phyloP scores from a whole-genome alignment of 1,139 yeast species.

The Blastobotrys aristatus region DNA sequence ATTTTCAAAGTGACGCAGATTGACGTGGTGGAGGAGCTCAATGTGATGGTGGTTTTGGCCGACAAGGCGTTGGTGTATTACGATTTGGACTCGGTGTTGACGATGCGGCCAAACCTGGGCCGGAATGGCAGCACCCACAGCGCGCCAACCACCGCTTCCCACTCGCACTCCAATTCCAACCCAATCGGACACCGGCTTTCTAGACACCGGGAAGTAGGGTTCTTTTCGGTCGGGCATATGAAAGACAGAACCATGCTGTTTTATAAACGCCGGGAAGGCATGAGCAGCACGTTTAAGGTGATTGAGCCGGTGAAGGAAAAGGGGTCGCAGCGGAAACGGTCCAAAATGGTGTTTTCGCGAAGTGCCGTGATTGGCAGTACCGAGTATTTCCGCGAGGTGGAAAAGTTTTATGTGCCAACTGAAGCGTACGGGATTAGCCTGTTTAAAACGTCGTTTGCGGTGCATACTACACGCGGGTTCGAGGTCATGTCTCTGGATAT shows the following conservation, averaged over 20 bases:
- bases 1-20: slow-evolving; percentile 55
- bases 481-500: slow-evolving; percentile 62
- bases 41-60: slow-evolving; percentile 55
- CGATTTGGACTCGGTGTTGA: slow-evolving; percentile 43
- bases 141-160: not conserved
- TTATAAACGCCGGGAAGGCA: slow-evolving; percentile 33
- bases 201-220: slow-evolving; percentile 40
- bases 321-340: slow-evolving; percentile 33
- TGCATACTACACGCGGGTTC: slow-evolving; percentile 65
- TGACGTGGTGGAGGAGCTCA: slow-evolving; percentile 52
- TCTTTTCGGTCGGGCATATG: slow-evolving; percentile 59
- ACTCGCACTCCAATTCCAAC: not conserved
- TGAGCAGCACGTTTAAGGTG: slow-evolving; percentile 33
- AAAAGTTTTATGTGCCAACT: slow-evolving; percentile 30
- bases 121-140: slow-evolving; percentile 1
- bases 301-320: slow-evolving; percentile 47
- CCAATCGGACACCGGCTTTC: slow-evolving; percentile 30
- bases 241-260: slow-evolving; percentile 55
- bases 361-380: slow-evolving; percentile 28
- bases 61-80: slow-evolving; percentile 58
- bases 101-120: slow-evolving; percentile 15
- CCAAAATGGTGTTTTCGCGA: slow-evolving; percentile 28
- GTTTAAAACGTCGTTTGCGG: slow-evolving; percentile 46
- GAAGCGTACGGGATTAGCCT: slow-evolving; percentile 36
- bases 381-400: slow-evolving; percentile 37